Evolutionary conservation across 106 monocot genomes (phyloP).

Genomic region (Phalaenopsis aphrodite): DNA sequence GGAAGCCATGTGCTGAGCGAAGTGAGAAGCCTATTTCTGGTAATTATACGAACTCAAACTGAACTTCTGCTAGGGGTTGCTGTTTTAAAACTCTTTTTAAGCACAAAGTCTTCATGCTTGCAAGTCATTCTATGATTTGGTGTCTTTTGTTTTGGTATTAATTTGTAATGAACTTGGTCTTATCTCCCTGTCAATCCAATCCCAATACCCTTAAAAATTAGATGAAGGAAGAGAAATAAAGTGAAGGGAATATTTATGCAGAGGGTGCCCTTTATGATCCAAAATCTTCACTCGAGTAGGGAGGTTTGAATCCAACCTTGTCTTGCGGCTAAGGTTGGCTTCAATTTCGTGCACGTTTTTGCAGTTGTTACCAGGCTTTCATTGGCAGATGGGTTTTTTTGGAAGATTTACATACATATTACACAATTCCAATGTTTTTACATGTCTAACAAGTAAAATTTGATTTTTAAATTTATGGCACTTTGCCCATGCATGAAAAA

Average conservation of each 20-base stretch:
- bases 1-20: conserved; percentile 92
- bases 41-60: conserved; percentile 7
- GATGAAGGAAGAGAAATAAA: background rate
- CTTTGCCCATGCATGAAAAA: no score
- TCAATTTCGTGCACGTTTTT: background rate
- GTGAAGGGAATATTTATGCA: background rate
- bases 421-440: no score
- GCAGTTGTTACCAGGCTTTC: background rate
- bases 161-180: background rate
- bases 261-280: background rate
- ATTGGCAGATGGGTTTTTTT: background rate
- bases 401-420: no score
- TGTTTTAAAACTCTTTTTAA: background rate
- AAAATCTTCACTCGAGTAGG: no score
- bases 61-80: background rate
- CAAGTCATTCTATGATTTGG: background rate
- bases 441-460: no score
- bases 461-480: no score
- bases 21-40: conserved; percentile 64
- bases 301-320: background rate
- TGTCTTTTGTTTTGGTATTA: background rate
- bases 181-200: background rate
- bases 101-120: background rate
- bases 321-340: background rate
- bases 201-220: background rate